phyloP scores from a whole-genome alignment of 768 basidiomycete genomes.

The Coprinellus aureogranulatus region DNA sequence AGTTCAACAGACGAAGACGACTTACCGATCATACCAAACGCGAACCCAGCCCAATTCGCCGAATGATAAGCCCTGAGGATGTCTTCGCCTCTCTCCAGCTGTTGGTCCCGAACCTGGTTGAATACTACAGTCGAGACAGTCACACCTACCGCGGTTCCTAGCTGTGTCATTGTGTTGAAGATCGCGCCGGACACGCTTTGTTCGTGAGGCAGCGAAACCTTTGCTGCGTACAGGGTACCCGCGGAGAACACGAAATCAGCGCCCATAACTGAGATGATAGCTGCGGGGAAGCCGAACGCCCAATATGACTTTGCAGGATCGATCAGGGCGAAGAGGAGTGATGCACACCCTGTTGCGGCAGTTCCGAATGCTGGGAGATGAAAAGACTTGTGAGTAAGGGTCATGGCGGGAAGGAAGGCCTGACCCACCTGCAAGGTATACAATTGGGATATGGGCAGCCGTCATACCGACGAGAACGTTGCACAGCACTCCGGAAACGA shows the following conservation, averaged over 20 bases:
- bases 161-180: slow-evolving; percentile 79
- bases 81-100: slow-evolving; percentile 24
- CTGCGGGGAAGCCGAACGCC: slow-evolving; percentile 73
- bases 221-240: slow-evolving; percentile 74
- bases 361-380: slow-evolving; percentile 43
- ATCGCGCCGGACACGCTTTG: slow-evolving; percentile 74
- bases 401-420: neutral
- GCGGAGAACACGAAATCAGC: slow-evolving; percentile 75
- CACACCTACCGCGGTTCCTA: slow-evolving; percentile 69
- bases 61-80: slow-evolving; percentile 52
- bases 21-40: slow-evolving; percentile 60
- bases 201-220: slow-evolving; percentile 62
- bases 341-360: slow-evolving; percentile 52
- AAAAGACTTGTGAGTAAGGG: neutral
- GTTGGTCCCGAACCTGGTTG: slow-evolving; percentile 32
- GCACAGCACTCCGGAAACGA: slow-evolving; percentile 58
- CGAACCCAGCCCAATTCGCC: slow-evolving; percentile 65
- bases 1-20: neutral
- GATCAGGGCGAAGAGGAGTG: slow-evolving; percentile 69
- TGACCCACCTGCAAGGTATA: slow-evolving; percentile 56
- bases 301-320: slow-evolving; percentile 58
- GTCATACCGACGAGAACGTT: slow-evolving; percentile 65
- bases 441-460: slow-evolving; percentile 52
- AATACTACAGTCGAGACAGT: slow-evolving; percentile 73
- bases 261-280: slow-evolving; percentile 64